Conservation (phyloP, 2,329 filamentous ascomycete genomes). For the Diaporthe velutina region DNA sequence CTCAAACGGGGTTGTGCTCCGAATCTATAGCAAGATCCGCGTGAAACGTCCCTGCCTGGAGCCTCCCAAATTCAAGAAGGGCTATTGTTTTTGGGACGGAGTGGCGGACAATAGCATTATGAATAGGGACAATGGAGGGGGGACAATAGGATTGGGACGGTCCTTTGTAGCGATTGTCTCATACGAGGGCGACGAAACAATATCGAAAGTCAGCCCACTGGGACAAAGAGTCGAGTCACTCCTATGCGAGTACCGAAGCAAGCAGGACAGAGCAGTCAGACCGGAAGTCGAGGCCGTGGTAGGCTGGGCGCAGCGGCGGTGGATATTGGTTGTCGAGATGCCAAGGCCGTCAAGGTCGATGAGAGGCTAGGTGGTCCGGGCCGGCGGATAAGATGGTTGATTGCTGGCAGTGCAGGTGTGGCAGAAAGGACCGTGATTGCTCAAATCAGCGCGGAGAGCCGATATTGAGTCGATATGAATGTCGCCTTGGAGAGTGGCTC, state of each 20-base stretch:
- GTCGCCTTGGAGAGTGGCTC: not conserved
- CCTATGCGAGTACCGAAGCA: conserved; percentile 10
- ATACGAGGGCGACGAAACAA: conserved; percentile 12
- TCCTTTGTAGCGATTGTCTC: conserved; percentile 33
- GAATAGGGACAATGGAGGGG: conserved; percentile 13
- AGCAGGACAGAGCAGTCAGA: conserved; percentile 21
- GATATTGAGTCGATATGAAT: conserved; percentile 25
- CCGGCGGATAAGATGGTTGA: conserved; percentile 37
- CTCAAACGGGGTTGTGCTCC: not conserved
- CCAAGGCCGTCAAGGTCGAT: conserved; percentile 21
- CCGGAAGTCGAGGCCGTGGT: conserved; percentile 6
- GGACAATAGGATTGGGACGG: conserved; percentile 17
- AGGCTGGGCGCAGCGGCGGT: conserved; percentile 9
- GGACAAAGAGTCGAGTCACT: conserved; percentile 25
- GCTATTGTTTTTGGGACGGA: conserved; percentile 35
- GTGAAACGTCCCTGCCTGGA: conserved; percentile 16
- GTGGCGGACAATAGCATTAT: conserved; percentile 38
- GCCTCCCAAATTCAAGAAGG: conserved; percentile 24
- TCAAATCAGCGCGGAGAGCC: conserved; percentile 24
- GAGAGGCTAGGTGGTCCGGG: conserved; percentile 37
- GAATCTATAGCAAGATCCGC: conserved; percentile 25
- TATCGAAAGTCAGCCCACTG: conserved; percentile 17
- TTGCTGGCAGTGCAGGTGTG: conserved; percentile 22
- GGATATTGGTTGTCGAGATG: conserved; percentile 16
- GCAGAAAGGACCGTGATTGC: conserved; percentile 34